Conservation (phyloP, 352 stramenopile genomes). For the Phytophthora agathidicida region DNA sequence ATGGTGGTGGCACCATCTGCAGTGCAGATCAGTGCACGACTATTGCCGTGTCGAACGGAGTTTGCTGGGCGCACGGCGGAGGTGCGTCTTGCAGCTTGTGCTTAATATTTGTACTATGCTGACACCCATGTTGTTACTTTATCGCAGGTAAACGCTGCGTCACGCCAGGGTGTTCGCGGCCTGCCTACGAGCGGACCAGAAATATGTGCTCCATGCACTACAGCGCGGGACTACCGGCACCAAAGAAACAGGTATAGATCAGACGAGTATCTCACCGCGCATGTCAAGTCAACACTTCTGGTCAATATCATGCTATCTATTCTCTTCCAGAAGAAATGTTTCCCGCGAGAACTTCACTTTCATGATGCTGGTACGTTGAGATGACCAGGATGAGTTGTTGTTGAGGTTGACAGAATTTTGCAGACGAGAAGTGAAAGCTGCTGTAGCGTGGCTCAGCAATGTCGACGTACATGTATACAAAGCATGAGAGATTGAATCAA, state of each 20-base stretch:
- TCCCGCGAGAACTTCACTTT: conserved; percentile 5
- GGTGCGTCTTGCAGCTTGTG: no score
- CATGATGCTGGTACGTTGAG: no score
- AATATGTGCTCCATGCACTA: conserved; percentile 66
- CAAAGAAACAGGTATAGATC: conserved; percentile 7
- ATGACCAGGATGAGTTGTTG: conserved; percentile 12
- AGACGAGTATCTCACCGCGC: no score
- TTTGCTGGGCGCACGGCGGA: conserved; percentile 79
- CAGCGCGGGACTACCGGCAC: conserved; percentile 12
- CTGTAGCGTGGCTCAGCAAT: no score
- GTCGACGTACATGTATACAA: no score
- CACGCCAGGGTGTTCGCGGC: conserved; percentile 37
- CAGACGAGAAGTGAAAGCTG: no score
- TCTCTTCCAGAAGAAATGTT: conserved; percentile 3
- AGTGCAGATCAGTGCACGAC: conserved; percentile 45
- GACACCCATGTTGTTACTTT: not conserved
- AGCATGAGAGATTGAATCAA: no score
- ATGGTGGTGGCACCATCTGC: conserved; percentile 61
- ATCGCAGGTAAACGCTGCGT: conserved; percentile 50
- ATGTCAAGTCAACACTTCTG: not conserved
- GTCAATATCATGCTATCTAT: conserved; percentile 12
- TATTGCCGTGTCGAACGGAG: conserved; percentile 62
- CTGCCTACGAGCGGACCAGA: conserved; percentile 65
- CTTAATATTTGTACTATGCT: no score
- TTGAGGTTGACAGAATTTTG: conserved; percentile 1